Percentiles rank a stretch among this genome's conserved stretches.
Conservation (phyloP, 2,329 filamentous ascomycete genomes). For the Calonectria pseudoreteaudii region DNA sequence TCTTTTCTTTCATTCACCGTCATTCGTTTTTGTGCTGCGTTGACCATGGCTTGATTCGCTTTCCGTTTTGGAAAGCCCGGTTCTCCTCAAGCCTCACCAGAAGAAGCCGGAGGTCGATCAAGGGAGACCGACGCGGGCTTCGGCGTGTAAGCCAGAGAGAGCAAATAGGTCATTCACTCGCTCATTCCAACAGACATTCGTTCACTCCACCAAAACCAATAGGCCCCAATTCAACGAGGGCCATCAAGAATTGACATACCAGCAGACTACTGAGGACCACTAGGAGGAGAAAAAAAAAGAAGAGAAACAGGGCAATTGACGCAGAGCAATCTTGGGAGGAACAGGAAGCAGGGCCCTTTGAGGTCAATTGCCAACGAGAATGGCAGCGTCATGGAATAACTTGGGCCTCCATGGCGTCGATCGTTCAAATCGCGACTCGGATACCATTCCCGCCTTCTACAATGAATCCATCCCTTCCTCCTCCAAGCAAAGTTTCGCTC, state of each 20-base stretch:
- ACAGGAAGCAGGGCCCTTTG: not conserved
- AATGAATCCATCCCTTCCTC: constrained; percentile 33
- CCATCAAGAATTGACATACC: not conserved
- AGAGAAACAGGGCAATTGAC: not conserved
- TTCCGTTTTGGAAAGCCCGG: constrained; percentile 1
- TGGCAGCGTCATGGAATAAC: constrained; percentile 28
- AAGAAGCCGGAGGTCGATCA: not conserved
- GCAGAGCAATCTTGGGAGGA: not conserved
- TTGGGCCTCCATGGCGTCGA: constrained; percentile 26
- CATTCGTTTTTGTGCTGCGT: not conserved
- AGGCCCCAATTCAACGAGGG: not conserved
- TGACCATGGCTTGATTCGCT: constrained; percentile 16
- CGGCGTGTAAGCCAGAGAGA: constrained; percentile 15
- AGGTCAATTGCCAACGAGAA: not conserved
- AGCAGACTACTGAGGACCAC: not conserved
- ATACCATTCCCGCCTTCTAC: constrained; percentile 24
- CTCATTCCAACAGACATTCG: not conserved
- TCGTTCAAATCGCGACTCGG: constrained; percentile 16
- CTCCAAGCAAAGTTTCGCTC: constrained; percentile 33
- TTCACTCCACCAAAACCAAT: not conserved
- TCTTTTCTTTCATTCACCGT: constrained; percentile 1
- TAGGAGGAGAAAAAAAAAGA: not conserved
- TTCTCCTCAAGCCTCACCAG: not conserved
- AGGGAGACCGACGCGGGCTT: not conserved
- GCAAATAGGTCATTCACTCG: not conserved